Conservation (phyloP, 352 stramenopile genomes). For the Globisporangium heterothallicum region DNA sequence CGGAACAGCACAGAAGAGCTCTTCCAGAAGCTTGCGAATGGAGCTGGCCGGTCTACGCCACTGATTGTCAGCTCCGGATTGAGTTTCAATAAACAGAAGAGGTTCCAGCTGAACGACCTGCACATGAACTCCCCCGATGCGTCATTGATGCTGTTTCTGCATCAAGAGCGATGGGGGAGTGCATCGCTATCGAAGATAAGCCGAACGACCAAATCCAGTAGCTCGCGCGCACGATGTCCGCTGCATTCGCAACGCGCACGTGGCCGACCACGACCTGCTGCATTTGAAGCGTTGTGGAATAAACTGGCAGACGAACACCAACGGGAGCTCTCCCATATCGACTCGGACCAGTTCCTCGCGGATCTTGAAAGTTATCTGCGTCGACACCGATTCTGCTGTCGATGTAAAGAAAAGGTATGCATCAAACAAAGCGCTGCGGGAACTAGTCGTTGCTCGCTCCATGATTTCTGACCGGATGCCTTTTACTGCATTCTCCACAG, state of each 20-base stretch:
- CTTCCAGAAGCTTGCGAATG: slow-evolving; percentile 61
- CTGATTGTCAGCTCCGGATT: slow-evolving; percentile 49
- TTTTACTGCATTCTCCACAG: no score
- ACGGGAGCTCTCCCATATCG: slow-evolving; percentile 76
- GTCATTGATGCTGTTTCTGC: slow-evolving; percentile 68
- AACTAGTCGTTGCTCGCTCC: no score
- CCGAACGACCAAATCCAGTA: slow-evolving; percentile 22
- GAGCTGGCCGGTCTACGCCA: slow-evolving; percentile 24
- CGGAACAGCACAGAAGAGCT: slow-evolving; percentile 74
- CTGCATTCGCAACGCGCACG: slow-evolving; percentile 75
- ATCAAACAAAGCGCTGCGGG: no score
- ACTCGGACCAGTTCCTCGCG: slow-evolving; percentile 84
- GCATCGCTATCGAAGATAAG: slow-evolving; percentile 46
- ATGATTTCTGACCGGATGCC: no score
- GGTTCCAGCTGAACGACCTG: slow-evolving; percentile 63
- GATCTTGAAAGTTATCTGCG: slow-evolving; percentile 81
- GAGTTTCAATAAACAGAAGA: slow-evolving; percentile 47
- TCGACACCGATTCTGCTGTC: slow-evolving; percentile 83
- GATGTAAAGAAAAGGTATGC: slow-evolving; percentile 87
- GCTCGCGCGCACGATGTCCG: slow-evolving; percentile 55
- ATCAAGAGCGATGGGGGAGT: slow-evolving; percentile 67
- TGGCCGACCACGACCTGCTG: slow-evolving; percentile 57
- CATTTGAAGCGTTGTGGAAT: slow-evolving; percentile 75
- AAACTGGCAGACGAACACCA: slow-evolving; percentile 77
- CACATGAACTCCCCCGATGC: slow-evolving; percentile 63